Evolutionary conservation across 1,139 yeast genomes (phyloP).

Genomic region (Magnusiomyces clavatus): DNA sequence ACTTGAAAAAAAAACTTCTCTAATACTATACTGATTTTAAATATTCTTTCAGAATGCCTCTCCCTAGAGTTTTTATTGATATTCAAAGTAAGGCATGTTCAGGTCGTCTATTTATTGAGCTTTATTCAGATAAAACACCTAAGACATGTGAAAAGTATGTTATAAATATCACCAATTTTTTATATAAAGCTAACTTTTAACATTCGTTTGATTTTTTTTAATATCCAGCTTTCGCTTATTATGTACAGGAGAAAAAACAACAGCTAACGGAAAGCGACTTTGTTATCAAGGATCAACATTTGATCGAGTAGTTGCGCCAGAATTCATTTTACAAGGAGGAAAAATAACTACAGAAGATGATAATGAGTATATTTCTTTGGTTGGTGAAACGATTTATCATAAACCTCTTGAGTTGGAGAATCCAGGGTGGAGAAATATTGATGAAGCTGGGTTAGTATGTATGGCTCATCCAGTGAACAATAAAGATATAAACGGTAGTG

Average conservation of each 20-base stretch:
- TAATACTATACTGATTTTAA: too few relatives aligned
- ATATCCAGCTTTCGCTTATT: conserved; percentile 23
- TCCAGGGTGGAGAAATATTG: conserved; percentile 29
- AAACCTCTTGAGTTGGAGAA: conserved; percentile 56
- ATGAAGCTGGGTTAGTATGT: conserved; percentile 32
- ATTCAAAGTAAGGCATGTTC: conserved; percentile 41
- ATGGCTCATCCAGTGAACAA: conserved; percentile 61
- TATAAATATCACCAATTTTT: conserved; percentile 4
- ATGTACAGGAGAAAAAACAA: conserved; percentile 25
- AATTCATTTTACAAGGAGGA: conserved; percentile 78
- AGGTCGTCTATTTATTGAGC: conserved; percentile 63
- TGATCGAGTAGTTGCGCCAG: conserved; percentile 51
- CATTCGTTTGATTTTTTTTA: neutral
- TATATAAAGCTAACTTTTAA: neutral
- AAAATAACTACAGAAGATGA: conserved; percentile 39
- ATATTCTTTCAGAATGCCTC: conserved; percentile 2
- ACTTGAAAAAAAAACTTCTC: too few relatives aligned
- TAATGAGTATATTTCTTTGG: conserved; percentile 13
- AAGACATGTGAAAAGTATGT: conserved; percentile 48
- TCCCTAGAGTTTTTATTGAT: conserved; percentile 46
- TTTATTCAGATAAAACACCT: conserved; percentile 49
- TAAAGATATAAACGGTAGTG: conserved; percentile 44
- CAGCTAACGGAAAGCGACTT: conserved; percentile 18
- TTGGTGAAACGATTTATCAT: conserved; percentile 27
- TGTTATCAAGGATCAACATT: conserved; percentile 32